Base-by-base conservation (phyloP, 1,284 basidiomycete species). In the Cutaneotrichosporon sp. region DNA sequence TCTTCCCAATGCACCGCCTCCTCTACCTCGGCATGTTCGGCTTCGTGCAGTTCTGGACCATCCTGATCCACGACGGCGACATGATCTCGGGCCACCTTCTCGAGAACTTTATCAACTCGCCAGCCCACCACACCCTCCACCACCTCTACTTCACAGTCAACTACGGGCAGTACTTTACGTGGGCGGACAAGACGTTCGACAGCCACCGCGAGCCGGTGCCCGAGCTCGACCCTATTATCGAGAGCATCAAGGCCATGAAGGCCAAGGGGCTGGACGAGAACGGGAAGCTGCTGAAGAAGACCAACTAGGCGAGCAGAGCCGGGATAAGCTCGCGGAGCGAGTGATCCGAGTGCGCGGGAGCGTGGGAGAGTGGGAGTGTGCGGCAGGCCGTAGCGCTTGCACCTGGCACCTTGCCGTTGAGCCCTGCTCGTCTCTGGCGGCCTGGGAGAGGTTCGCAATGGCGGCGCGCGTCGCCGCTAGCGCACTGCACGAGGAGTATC, bases 11-110 rank as follows among this genome's bases (percentile, higher is more conserved):
- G 24, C 91, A 98, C 65, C 87, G 88, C 57, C 77, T 79, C 55
- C 70, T 90, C 50, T 94, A 90, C 76, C 81, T 96, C 50, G 81
- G 67, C 26, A 80, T 93, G 52, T 97, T 96, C 71, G 83, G 90
- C 39, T 80, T 88, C 52, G 88, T 97, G 65, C 96, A 94, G 77
- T 81, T 87, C 67, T 96, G 92, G 92, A 85, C 79, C 53, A 92
- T 97, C 72, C 80, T 94, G 58, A 98, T 98, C 64, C 94, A 98
- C 74, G 94, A 99, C 75, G 93, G 90, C n/a, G 96, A 98, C 78
- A 97, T 99, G 92, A 85, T 97, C 71, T 89, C 88, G 42, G 92
- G 88, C n/a, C 87, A 90, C 70, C 79, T 85, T 7, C 80, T 96
- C 2, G 94, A 97, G 75, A 84, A 81, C 49, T 66, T 76, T 71